Base-by-base conservation (phyloP, 176 grass and related monocot species). In the Musa acuminata region DNA sequence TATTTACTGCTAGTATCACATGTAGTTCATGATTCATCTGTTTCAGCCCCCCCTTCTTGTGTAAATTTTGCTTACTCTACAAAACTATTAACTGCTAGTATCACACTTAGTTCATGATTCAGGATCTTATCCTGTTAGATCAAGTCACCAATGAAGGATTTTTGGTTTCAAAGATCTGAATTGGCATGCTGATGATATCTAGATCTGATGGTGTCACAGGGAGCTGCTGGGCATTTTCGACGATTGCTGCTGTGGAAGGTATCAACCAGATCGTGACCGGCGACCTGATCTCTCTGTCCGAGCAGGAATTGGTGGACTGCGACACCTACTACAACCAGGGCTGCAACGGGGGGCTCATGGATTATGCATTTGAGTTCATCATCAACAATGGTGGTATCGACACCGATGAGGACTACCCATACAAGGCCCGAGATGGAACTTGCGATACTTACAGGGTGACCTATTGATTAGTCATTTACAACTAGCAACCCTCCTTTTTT, bases 301-400 rank as follows among this genome's bases (percentile, higher is more conserved):
- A 89, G 82, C 83, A 89, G 70, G 83, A 89, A 74, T 54, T 89
- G 10, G 84, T 89, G 3, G 83, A 89, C 66, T 89, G 87, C 4
- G 72, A 72, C 51, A 65, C n/a, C 55, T 53, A 13, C 71, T 13
- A 68, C 63, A 81, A 85, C 49, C 29, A 80, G 55, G 83, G 83
- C 27, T 85, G 83, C 48, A 43, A 77, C 27, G 83, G 83, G 9
- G 83, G 83, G 2, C 71, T 72, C 65, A 81, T 81, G 79, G 67
- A 78, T 67, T 77, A 77, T 65, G 83, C 83, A 0, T 81, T 85
- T 49, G 25, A 72, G 64, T 85, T 75, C 66, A 49, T 85, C 21
- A 72, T 85, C 54, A 22, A 77, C 49, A 85, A 85, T 53, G 83
- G 83, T 5, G 83, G 83, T 9, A 81, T 85, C 16, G 58, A 58